Evolutionary conservation across 2,329 filamentous ascomycete genomes (phyloP).

Genomic region (Ceratocystis eucalypticola): DNA sequence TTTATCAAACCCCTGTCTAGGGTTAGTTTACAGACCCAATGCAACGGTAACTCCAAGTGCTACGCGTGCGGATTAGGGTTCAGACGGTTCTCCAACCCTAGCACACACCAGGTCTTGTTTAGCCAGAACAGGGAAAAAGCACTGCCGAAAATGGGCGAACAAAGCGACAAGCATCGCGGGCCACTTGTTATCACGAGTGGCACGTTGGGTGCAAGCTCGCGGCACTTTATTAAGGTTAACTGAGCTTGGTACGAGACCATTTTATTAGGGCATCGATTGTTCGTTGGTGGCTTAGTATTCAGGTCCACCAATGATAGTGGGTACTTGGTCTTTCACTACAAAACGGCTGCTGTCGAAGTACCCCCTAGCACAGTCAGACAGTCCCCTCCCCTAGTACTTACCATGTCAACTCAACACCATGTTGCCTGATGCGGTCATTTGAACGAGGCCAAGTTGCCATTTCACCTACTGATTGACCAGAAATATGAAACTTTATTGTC

Average conservation of each 20-base stretch:
- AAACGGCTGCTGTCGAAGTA: background rate
- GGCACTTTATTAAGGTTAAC: too few species aligned
- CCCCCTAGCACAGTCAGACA: background rate
- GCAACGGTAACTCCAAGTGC: background rate
- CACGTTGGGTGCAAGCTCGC: too few species aligned
- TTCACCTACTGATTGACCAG: background rate
- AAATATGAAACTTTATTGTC: background rate
- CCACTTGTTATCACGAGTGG: background rate
- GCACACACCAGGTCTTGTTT: background rate
- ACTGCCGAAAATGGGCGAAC: background rate
- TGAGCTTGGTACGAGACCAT: background rate
- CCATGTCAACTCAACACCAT: background rate
- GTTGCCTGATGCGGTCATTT: background rate
- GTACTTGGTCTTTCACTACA: background rate
- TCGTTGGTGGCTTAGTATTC: background rate
- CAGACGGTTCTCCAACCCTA: background rate
- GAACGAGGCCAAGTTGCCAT: slow-evolving; percentile 1
- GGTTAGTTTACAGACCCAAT: background rate
- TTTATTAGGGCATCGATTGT: background rate
- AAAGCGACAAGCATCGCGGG: background rate
- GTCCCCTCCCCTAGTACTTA: background rate
- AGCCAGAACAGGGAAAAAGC: background rate
- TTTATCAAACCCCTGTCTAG: background rate
- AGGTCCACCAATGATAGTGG: background rate
- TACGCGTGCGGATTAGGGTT: background rate